These are phyloP conservation scores for Annona cherimola DNA, from an alignment of 164 flowering plant species.

Conservation along the genomic window DNA sequence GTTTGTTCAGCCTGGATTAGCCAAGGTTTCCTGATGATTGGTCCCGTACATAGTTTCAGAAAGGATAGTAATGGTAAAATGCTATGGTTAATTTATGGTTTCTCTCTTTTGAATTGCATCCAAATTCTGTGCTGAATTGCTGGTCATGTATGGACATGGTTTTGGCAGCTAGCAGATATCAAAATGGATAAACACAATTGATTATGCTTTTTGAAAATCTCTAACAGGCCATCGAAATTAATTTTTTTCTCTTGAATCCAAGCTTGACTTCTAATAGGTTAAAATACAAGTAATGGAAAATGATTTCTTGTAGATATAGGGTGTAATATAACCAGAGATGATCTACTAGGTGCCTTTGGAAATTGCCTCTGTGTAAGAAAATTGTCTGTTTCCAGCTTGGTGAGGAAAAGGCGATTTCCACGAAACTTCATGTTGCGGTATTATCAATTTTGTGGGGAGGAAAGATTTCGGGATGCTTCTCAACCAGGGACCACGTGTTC, in stretches of 20 bases:
- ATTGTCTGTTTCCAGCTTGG: background rate
- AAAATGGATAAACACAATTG: too few species aligned
- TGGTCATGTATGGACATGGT: too few species aligned
- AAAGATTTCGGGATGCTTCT: background rate
- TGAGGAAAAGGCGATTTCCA: background rate
- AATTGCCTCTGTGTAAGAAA: background rate
- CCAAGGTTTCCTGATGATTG: background rate
- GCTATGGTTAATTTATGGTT: too few species aligned
- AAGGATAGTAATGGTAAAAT: too few species aligned
- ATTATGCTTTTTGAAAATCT: background rate
- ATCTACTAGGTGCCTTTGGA: background rate
- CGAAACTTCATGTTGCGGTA: background rate
- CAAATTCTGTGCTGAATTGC: too few species aligned
- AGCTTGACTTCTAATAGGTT: background rate
- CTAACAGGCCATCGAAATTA: background rate
- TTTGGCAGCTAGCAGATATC: too few species aligned
- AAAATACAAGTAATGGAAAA: too few species aligned
- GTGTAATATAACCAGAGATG: too few species aligned
- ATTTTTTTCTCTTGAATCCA: too few species aligned
- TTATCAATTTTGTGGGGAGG: background rate
- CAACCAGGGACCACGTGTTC: background rate
- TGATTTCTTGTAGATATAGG: too few species aligned
- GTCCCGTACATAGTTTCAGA: background rate
- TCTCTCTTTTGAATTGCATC: too few species aligned
- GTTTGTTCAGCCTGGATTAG: too few species aligned